Base-by-base conservation (phyloP, 164 flowering plant species). In the Aristolochia californica region DNA sequence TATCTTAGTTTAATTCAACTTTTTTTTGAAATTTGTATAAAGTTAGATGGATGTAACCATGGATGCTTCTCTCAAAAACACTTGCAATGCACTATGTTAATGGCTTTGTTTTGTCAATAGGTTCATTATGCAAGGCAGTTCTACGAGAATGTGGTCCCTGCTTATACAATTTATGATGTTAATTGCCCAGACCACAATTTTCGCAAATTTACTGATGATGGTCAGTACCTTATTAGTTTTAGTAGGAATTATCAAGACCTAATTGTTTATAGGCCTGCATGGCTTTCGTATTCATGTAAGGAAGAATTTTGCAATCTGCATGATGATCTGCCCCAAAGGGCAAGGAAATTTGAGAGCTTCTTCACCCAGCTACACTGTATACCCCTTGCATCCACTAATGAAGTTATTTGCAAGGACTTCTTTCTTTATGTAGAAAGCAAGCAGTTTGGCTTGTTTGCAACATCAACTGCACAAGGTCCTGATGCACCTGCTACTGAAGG, bases 171-270 rank as follows among this genome's bases (percentile, higher is more conserved):
- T 60, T 88, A 80, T 66, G 87, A 94, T 34, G 74, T 88, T 57
- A 95, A 90, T 45, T 83, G 95, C 58, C 99, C 99, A 1, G 99
- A 94, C 55, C 78, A 79, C 75, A 81, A 78, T 30, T 90, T 90
- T 59, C 95, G 93, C 61, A 94, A 94, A 69, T 86, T 90, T 72
- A 88, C 97, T 17, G 96, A 90, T 59, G 97, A 94, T 70, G 99
- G 99, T 14, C 84, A 62, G 66, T 94, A 83, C 68, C 88, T 94
- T 30, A 77, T 94, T 64, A 82, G 89, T 68, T 88, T 94, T 78
- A 86, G 95, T 68, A 76, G 95, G 71, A 90, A 85, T 70, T 75
- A 80, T 65, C 97, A 83, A 65, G 95, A 94, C 63, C 70, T 94
- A 59, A 77, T 94, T 68, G 96, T 94, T 57, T 90, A 88, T 74